These are phyloP conservation scores for Boletus mariae DNA, from an alignment of 1,284 basidiomycete species.

Conservation along the genomic window DNA sequence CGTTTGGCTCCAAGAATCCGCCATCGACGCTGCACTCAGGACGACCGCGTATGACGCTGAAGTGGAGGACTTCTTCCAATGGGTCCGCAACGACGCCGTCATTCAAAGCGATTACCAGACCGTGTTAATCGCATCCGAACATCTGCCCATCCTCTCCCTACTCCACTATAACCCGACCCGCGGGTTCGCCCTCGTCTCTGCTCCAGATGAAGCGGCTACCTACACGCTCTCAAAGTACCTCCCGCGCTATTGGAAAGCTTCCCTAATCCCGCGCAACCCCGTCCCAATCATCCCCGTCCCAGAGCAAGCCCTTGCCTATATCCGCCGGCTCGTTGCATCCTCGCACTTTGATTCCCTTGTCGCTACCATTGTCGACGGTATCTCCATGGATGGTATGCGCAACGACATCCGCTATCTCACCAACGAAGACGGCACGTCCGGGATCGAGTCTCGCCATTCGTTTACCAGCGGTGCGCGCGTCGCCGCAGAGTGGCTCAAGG, in stretches of 20 bases:
- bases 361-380: conserved; percentile 58
- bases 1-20: conserved; percentile 58
- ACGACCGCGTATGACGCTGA: conserved; percentile 26
- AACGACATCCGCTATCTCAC: conserved; percentile 77
- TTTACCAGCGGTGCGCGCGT: conserved; percentile 65
- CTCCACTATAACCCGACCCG: conserved; percentile 10
- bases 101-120: conserved; percentile 20
- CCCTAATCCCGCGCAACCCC: conserved; percentile 47
- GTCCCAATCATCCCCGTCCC: conserved; percentile 52
- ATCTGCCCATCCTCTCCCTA: conserved; percentile 8
- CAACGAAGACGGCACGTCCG: conserved; percentile 67
- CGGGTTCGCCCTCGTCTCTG: conserved; percentile 21
- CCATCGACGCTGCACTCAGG: conserved; percentile 44
- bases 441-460: conserved; percentile 72
- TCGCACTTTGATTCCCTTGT: conserved; percentile 59
- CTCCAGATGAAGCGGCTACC: conserved; percentile 21
- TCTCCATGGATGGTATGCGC: conserved; percentile 60
- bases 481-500: conserved; percentile 76
- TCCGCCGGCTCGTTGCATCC: conserved; percentile 45
- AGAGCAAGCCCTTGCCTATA: conserved; percentile 43
- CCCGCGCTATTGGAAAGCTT: conserved; percentile 61
- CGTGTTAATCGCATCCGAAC: conserved; percentile 12
- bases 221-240: conserved; percentile 42
- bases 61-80: conserved; percentile 34
- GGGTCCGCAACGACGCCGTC: conserved; percentile 21